Evolutionary conservation across 2,329 filamentous ascomycete species (phyloP).

Genomic region (Pseudogymnoascus sp.): DNA sequence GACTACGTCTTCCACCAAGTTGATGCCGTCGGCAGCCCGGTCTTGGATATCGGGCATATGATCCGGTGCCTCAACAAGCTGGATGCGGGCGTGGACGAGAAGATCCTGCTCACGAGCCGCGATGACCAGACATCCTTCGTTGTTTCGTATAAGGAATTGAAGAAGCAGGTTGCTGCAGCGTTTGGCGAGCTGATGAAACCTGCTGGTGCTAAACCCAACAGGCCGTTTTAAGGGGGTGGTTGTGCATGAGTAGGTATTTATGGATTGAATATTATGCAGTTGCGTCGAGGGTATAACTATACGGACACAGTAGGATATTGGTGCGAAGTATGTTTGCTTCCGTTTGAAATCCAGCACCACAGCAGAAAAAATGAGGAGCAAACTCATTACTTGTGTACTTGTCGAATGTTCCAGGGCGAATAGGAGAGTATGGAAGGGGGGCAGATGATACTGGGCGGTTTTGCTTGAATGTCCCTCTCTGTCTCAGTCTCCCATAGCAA

Average conservation of each 20-base stretch:
- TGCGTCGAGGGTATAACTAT: background rate
- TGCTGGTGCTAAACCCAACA: background rate
- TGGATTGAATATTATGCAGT: background rate
- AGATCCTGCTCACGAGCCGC: constrained; percentile 73
- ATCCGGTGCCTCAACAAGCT: constrained; percentile 82
- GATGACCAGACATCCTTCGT: constrained; percentile 87
- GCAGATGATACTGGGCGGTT: background rate
- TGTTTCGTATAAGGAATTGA: constrained; percentile 84
- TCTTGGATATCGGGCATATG: constrained; percentile 82
- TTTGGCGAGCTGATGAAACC: constrained; percentile 45
- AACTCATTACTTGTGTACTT: background rate
- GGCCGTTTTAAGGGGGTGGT: background rate
- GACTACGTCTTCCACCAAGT: constrained; percentile 98
- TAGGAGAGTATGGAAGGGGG: background rate
- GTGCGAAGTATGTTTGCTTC: background rate
- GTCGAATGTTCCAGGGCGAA: background rate
- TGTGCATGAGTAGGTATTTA: background rate
- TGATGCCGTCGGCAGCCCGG: constrained; percentile 72
- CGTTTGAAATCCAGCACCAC: background rate
- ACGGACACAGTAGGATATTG: background rate
- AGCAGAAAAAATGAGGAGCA: background rate
- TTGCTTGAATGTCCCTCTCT: background rate
- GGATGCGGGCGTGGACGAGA: constrained; percentile 82
- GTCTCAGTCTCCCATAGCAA: constrained; percentile 7
- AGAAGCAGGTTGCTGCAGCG: constrained; percentile 49